Percentiles rank a stretch among this genome's conserved stretches.
Evolutionary conservation across 495 filamentous ascomycete species (phyloP).

Genomic region (Penicillium odoratum): DNA sequence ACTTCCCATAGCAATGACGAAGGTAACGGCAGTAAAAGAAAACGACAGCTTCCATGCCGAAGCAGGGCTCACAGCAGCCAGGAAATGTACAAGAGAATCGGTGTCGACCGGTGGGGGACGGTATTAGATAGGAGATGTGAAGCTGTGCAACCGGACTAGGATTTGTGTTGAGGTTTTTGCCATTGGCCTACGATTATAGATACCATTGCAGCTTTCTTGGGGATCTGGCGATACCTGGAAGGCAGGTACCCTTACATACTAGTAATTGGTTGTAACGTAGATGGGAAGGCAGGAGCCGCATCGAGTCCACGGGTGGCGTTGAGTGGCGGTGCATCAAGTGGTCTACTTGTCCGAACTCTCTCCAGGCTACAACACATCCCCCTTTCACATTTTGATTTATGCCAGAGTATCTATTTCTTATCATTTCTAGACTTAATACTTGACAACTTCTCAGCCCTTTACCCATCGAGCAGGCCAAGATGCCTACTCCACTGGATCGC

Average conservation of each 20-base stretch:
- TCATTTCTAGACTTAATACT: background rate
- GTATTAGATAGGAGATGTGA: slow-evolving; percentile 12
- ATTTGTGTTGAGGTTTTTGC: too few relatives aligned
- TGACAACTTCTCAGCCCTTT: background rate
- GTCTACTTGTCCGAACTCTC: slow-evolving; percentile 12
- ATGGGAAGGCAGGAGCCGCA: slow-evolving; percentile 2
- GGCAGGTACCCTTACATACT: too few relatives aligned
- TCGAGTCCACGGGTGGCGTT: slow-evolving; percentile 13
- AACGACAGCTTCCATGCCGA: slow-evolving; percentile 18
- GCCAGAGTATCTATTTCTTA: background rate
- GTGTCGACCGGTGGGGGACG: background rate
- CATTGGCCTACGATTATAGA: background rate
- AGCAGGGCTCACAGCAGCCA: background rate
- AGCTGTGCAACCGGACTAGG: background rate
- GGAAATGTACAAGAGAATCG: slow-evolving; percentile 2
- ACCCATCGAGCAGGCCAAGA: slow-evolving; percentile 17
- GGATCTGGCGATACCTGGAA: too few relatives aligned
- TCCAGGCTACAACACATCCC: slow-evolving; percentile 8
- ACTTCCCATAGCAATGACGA: slow-evolving; percentile 14
- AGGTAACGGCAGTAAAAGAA: slow-evolving; percentile 20
- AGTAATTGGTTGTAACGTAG: background rate
- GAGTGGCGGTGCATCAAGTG: slow-evolving; percentile 18
- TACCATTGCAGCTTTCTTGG: background rate
- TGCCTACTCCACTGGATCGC: slow-evolving; percentile 75
- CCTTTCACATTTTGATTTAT: background rate